A percentile compares a stretch with the other conserved stretches of the same genome.
phyloP scores from a whole-genome alignment of 2,329 filamentous ascomycete genomes.

The Colletotrichum euphorbiae region DNA sequence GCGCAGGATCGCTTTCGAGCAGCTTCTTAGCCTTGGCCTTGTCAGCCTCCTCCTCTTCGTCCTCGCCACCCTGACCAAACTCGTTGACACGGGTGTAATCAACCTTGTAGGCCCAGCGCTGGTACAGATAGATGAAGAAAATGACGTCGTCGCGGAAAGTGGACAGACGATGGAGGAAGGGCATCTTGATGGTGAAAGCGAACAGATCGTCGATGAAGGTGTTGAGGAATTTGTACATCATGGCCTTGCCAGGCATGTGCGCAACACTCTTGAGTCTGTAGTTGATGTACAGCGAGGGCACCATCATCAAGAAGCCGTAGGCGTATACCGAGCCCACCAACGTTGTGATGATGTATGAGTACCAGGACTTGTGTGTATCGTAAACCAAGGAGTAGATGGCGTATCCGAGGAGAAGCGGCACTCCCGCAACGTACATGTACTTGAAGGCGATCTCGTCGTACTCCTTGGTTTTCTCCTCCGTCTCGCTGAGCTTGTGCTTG shows the following conservation, averaged over 20 bases:
- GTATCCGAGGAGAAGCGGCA: slow-evolving; percentile 89
- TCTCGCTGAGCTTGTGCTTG: slow-evolving; percentile 95
- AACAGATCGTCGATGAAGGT: slow-evolving; percentile 99
- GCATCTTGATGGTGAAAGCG: slow-evolving; percentile 99
- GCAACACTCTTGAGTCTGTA: slow-evolving; percentile 95
- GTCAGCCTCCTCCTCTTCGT: slow-evolving; percentile 70
- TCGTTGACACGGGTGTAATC: slow-evolving; percentile 96
- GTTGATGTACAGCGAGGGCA: slow-evolving; percentile 97
- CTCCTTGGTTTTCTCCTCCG: slow-evolving; percentile 97
- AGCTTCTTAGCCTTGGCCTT: slow-evolving; percentile 50
- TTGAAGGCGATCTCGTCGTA: slow-evolving; percentile 98
- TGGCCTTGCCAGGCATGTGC: slow-evolving; percentile 95
- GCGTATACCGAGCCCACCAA: slow-evolving; percentile 97
- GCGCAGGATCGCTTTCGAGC: slow-evolving; percentile 51
- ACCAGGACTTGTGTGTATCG: slow-evolving; percentile 97
- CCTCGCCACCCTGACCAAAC: slow-evolving; percentile 98
- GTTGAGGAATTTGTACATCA: slow-evolving; percentile 99
- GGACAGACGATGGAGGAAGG: slow-evolving; percentile 88
- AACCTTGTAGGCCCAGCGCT: slow-evolving; percentile 90
- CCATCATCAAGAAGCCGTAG: slow-evolving; percentile 99
- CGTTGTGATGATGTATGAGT: slow-evolving; percentile 94
- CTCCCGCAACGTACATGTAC: slow-evolving; percentile 93
- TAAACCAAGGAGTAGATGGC: slow-evolving; percentile 92
- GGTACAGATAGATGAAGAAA: slow-evolving; percentile 98
- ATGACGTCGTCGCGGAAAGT: slow-evolving; percentile 96